These are phyloP conservation scores for Ophiocordyceps sinensis DNA, from an alignment of 2,329 filamentous ascomycete species.

Conservation along the genomic window DNA sequence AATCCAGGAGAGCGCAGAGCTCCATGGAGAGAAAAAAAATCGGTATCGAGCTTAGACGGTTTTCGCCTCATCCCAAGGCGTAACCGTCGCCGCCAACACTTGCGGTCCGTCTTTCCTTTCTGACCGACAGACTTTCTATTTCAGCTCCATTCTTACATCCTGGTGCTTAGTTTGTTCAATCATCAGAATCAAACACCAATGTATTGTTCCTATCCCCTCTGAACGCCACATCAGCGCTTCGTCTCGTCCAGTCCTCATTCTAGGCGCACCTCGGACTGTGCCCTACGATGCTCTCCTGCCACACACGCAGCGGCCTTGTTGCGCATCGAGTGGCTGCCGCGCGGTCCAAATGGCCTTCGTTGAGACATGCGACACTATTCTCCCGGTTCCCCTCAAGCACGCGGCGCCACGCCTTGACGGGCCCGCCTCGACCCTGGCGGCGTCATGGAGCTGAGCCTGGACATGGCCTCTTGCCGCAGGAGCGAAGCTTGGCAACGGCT, in stretches of 20 bases:
- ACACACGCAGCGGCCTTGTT: constrained; percentile 15
- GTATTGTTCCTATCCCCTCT: too few relatives aligned
- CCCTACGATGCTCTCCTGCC: constrained; percentile 20
- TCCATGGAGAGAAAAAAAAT: too few relatives aligned
- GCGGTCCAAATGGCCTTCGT: constrained; percentile 6
- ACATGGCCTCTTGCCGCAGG: constrained; percentile 7
- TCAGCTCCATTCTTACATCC: too few relatives aligned
- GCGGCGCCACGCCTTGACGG: constrained; percentile 14
- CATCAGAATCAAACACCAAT: too few relatives aligned
- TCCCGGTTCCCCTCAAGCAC: constrained; percentile 5
- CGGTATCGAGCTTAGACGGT: too few relatives aligned
- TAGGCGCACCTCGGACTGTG: neutral
- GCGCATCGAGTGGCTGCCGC: constrained; percentile 8
- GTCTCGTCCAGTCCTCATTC: neutral
- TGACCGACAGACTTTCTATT: too few relatives aligned
- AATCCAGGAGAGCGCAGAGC: too few relatives aligned
- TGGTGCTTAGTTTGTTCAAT: too few relatives aligned
- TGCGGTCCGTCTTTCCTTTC: too few relatives aligned
- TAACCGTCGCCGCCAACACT: too few relatives aligned
- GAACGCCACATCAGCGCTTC: too few relatives aligned
- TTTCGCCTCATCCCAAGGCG: too few relatives aligned
- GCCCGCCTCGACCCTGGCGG: constrained; percentile 14
- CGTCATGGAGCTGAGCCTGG: constrained; percentile 11
- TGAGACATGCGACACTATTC: constrained; percentile 6
- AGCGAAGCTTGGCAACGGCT: constrained; percentile 24